phyloP scores from a whole-genome alignment of 371 early-diverging fungal species.

The Dentiscutata heterogama region DNA sequence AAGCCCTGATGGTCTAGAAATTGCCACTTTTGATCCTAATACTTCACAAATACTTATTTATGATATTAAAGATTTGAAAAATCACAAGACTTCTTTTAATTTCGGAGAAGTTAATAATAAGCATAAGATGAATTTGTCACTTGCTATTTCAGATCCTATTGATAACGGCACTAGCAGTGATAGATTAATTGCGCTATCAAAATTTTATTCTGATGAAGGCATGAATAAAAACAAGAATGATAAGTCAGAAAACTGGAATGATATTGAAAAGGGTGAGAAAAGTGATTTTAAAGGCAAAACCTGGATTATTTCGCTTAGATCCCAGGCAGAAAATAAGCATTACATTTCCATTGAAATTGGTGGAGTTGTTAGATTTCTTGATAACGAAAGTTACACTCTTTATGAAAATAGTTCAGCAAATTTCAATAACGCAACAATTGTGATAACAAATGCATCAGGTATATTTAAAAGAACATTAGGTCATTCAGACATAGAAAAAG shows the following conservation, averaged over 20 bases:
- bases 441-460: not conserved
- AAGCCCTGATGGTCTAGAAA: not conserved
- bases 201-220: not conserved
- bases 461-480: not conserved
- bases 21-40: not conserved
- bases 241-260: not conserved
- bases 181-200: not conserved
- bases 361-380: constrained; percentile 12
- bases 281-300: not conserved
- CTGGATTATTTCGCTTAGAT: not conserved
- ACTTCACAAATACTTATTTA: not conserved
- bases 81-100: no score
- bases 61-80: not conserved
- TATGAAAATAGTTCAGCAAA: not conserved
- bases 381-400: not conserved
- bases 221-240: not conserved
- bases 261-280: not conserved
- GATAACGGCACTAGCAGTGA: not conserved
- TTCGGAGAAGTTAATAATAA: no score
- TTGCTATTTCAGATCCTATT: not conserved
- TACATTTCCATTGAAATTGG: not conserved
- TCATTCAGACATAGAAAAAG: not conserved
- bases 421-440: not conserved
- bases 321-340: not conserved
- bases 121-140: not conserved